Conservation (phyloP, 1,284 basidiomycete genomes). For the Gymnopus androsaceus region DNA sequence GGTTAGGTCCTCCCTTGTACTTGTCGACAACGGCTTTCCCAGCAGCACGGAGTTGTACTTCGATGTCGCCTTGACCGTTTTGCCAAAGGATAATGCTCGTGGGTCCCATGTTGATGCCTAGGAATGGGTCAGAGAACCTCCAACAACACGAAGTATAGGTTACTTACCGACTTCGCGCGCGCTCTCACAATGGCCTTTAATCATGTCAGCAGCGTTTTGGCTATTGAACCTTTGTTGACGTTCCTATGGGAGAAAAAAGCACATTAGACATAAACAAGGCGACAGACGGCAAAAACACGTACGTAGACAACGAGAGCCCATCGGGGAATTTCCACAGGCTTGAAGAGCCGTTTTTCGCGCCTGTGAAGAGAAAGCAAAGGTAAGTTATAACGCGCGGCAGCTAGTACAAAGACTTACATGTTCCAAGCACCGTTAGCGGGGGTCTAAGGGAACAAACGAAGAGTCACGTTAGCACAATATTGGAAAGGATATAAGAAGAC, state of each 20-base stretch:
- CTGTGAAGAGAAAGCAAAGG: slow-evolving; percentile 40
- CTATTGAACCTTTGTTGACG: background rate
- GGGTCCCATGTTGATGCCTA: slow-evolving; percentile 55
- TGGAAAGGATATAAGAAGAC: background rate
- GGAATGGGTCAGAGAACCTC: too few species aligned
- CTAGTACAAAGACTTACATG: slow-evolving; percentile 4
- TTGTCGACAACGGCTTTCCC: slow-evolving; percentile 38
- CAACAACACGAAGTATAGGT: too few species aligned
- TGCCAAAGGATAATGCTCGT: slow-evolving; percentile 50
- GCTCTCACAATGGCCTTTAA: slow-evolving; percentile 45
- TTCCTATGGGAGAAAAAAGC: background rate
- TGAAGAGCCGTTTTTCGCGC: slow-evolving; percentile 66
- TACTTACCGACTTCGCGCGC: slow-evolving; percentile 59
- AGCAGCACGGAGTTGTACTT: slow-evolving; percentile 44
- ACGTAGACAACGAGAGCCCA: slow-evolving; percentile 67
- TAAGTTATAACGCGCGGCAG: too few species aligned
- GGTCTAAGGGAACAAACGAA: background rate
- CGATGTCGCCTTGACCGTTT: slow-evolving; percentile 55
- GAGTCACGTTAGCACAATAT: background rate
- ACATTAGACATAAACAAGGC: background rate
- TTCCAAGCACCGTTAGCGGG: slow-evolving; percentile 9
- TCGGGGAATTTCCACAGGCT: slow-evolving; percentile 47
- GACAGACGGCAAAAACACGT: background rate
- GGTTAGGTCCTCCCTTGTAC: slow-evolving; percentile 45
- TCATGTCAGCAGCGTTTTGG: slow-evolving; percentile 48